Conservation (phyloP, 306 rosid genomes). For the Acacia melanoxylon region DNA sequence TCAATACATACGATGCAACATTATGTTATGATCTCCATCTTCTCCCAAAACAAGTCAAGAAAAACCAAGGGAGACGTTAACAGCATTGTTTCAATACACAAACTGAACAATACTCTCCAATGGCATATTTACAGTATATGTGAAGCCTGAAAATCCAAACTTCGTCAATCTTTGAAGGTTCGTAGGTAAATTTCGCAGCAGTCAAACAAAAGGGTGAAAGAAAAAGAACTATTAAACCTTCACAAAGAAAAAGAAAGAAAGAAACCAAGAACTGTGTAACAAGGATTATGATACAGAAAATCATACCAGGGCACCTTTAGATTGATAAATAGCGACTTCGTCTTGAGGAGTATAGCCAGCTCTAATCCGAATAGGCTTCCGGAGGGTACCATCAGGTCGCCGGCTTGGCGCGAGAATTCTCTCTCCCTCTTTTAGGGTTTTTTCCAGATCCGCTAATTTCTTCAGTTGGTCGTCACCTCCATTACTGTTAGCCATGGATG, state of each 20-base stretch:
- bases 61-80: not conserved
- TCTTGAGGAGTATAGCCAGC: slow-evolving; percentile 87
- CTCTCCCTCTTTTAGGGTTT: slow-evolving; percentile 86
- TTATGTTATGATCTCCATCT: not conserved
- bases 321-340: slow-evolving; percentile 85
- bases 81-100: not conserved
- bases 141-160: slow-evolving; percentile 7
- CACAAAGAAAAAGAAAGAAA: not conserved
- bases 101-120: not conserved
- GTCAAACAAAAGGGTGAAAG: slow-evolving; percentile 23
- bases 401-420: slow-evolving; percentile 77
- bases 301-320: slow-evolving; percentile 71
- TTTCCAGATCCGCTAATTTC: slow-evolving; percentile 42
- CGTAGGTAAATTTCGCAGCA: slow-evolving; percentile 10
- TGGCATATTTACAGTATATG: not conserved
- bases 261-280: not conserved
- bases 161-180: not conserved
- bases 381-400: slow-evolving; percentile 90
- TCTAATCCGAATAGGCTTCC: slow-evolving; percentile 81
- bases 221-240: not conserved
- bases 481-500: slow-evolving; percentile 48
- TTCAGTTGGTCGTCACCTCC: slow-evolving; percentile 37
- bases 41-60: not conserved
- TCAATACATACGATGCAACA: not conserved
- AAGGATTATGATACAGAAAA: not conserved